Conservation (phyloP, 768 basidiomycete genomes). For the Phylloporus sp. region DNA sequence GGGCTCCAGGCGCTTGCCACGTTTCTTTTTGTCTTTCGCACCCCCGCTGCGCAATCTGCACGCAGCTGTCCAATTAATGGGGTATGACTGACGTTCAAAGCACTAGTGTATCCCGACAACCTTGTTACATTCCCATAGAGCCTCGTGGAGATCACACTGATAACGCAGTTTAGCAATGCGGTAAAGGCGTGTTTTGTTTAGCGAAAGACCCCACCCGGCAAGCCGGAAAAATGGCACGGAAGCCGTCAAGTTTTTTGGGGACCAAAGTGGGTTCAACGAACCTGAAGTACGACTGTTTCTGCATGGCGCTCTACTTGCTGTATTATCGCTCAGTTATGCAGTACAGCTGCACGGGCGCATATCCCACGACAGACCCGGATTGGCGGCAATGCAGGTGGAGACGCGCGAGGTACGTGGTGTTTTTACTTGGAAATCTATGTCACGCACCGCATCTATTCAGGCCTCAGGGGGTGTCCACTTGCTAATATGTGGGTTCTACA, state of each 20-base stretch:
- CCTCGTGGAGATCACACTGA: conserved; percentile 14
- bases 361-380: not conserved
- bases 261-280: not conserved
- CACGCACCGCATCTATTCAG: conserved; percentile 20
- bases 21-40: conserved; percentile 7
- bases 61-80: not conserved
- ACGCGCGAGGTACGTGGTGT: conserved; percentile 17
- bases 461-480: conserved; percentile 6
- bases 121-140: conserved; percentile 14
- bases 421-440: conserved; percentile 5
- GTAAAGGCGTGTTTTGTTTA: conserved; percentile 18
- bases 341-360: conserved; percentile 3
- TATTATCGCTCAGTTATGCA: conserved; percentile 8
- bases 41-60: conserved; percentile 1
- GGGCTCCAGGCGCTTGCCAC: conserved; percentile 1
- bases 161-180: conserved; percentile 8
- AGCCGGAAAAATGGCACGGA: conserved; percentile 8
- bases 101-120: conserved; percentile 3
- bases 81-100: conserved; percentile 8
- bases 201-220: conserved; percentile 12
- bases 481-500: conserved; percentile 3
- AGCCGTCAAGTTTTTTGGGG: not conserved
- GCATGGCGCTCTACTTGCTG: conserved; percentile 3
- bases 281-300: not conserved
- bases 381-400: conserved; percentile 16